Evolutionary conservation across 495 filamentous ascomycete genomes (phyloP).

Genomic region (Bacidia gigantensis): DNA sequence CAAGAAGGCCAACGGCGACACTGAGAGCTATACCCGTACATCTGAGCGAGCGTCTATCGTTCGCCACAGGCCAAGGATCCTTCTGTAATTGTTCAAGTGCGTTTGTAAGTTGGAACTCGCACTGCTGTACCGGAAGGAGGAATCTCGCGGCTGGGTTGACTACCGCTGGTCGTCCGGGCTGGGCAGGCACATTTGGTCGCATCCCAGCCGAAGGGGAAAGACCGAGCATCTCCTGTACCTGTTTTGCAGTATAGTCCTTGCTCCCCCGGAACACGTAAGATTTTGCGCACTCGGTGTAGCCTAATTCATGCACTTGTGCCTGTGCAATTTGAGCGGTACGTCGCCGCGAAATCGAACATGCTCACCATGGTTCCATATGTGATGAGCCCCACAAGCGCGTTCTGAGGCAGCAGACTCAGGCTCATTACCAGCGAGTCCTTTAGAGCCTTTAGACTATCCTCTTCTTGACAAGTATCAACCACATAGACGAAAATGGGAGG

Average conservation of each 20-base stretch:
- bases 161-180: constrained; percentile 61
- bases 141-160: constrained; percentile 80
- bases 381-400: constrained; percentile 88
- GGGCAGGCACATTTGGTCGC: constrained; percentile 67
- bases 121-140: constrained; percentile 86
- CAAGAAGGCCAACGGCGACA: constrained; percentile 83
- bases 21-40: constrained; percentile 95
- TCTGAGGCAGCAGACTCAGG: constrained; percentile 80
- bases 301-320: constrained; percentile 96
- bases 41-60: constrained; percentile 79
- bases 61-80: constrained; percentile 95
- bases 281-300: constrained; percentile 95
- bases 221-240: constrained; percentile 98
- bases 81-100: constrained; percentile 92
- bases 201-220: constrained; percentile 46
- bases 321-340: constrained; percentile 29
- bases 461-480: constrained; percentile 97
- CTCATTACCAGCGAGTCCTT: constrained; percentile 97
- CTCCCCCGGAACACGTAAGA: constrained; percentile 98
- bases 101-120: constrained; percentile 96
- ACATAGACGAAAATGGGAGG: constrained; percentile 96
- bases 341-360: background rate
- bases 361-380: constrained; percentile 94
- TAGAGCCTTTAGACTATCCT: constrained; percentile 87
- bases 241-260: constrained; percentile 94